phyloP scores from a whole-genome alignment of 768 basidiomycete species.

The Russula brevipes region DNA sequence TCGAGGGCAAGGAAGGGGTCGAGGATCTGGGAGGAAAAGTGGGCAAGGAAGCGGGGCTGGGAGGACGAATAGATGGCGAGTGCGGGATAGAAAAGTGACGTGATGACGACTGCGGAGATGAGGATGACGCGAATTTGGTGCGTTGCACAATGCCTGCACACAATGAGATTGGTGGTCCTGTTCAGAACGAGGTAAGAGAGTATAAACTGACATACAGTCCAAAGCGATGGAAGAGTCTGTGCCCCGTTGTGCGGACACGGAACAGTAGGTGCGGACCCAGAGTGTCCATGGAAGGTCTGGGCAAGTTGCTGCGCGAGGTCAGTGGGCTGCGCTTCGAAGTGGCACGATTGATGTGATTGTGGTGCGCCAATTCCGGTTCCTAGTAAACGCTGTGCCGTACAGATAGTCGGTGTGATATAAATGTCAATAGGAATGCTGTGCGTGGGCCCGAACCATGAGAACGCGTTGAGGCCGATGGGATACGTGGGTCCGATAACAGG shows the following conservation, averaged over 20 bases:
- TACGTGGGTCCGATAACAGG: background rate
- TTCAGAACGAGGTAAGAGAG: background rate
- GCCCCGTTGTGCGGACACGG: conserved; percentile 38
- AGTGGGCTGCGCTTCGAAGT: background rate
- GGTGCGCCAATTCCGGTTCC: background rate
- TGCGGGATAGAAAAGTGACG: conserved; percentile 87
- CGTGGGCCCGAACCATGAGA: conserved; percentile 5
- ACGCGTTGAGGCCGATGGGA: background rate
- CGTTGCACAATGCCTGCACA: conserved; percentile 73
- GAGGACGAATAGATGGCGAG: conserved; percentile 78
- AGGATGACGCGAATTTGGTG: conserved; percentile 88
- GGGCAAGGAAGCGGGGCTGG: conserved; percentile 50
- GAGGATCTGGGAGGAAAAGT: conserved; percentile 54
- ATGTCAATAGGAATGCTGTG: background rate
- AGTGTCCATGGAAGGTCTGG: conserved; percentile 24
- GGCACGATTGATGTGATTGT: background rate
- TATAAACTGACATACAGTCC: conserved; percentile 58
- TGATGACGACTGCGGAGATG: conserved; percentile 82
- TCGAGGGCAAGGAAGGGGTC: conserved; percentile 55
- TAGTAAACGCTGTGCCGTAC: no score
- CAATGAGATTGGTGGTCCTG: background rate
- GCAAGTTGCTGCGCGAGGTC: background rate
- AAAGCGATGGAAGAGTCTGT: conserved; percentile 61
- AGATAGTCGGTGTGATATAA: background rate
- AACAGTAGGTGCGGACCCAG: conserved; percentile 28